Conservation (phyloP, 495 filamentous ascomycete species). For the Penicillium malachiteum region DNA sequence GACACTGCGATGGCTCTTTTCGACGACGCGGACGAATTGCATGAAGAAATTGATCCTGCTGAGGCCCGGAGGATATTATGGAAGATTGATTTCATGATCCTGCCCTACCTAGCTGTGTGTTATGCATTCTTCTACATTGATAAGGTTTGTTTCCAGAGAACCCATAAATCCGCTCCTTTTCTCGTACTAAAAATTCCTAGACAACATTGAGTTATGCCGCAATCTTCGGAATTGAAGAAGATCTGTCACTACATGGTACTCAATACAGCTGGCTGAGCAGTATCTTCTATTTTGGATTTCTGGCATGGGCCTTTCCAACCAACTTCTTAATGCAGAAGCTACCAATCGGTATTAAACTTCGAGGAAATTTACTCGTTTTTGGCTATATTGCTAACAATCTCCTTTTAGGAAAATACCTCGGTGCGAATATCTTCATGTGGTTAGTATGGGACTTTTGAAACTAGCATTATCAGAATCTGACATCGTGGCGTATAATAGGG, state of each 20-base stretch:
- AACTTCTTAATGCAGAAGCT: conserved; percentile 53
- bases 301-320: conserved; percentile 43
- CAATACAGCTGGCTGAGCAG: conserved; percentile 54
- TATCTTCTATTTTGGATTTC: conserved; percentile 59
- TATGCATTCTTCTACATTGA: conserved; percentile 61
- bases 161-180: no score
- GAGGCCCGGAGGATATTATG: conserved; percentile 50
- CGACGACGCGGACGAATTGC: conserved; percentile 36
- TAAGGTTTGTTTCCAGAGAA: conserved; percentile 29
- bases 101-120: conserved; percentile 53
- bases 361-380: conserved; percentile 6
- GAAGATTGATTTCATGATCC: conserved; percentile 56
- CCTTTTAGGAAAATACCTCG: conserved; percentile 51
- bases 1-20: conserved; percentile 49
- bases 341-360: conserved; percentile 48
- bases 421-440: conserved; percentile 61
- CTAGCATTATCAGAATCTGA: background rate
- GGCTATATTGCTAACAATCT: background rate
- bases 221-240: conserved; percentile 55
- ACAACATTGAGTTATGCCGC: conserved; percentile 57
- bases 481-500: conserved; percentile 15
- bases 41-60: conserved; percentile 47
- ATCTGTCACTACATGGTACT: conserved; percentile 41
- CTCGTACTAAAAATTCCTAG: background rate
- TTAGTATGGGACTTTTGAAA: conserved; percentile 13